These are phyloP conservation scores for Fraxinus platypoda DNA, from an alignment of 305 asterid species.

Conservation along the genomic window DNA sequence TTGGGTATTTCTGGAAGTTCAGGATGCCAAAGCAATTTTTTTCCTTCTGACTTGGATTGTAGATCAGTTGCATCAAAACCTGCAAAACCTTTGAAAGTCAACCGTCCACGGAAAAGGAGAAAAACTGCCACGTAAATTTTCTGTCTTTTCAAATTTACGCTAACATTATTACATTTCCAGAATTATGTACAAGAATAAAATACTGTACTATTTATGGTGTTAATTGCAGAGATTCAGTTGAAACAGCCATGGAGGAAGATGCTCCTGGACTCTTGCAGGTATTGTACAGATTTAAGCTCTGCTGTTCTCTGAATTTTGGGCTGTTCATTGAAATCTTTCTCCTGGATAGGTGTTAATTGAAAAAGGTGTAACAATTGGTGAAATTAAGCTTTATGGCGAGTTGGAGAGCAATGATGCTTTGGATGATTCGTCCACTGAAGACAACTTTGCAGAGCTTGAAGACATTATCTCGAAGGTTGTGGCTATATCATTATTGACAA, in stretches of 20 bases:
- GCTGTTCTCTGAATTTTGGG: constrained; percentile 22
- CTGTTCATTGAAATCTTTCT: constrained; percentile 26
- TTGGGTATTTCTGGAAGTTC: constrained; percentile 24
- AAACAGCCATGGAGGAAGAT: constrained; percentile 95
- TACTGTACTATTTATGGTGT: constrained; percentile 20
- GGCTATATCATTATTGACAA: constrained; percentile 16
- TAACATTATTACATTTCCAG: constrained; percentile 1
- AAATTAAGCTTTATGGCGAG: constrained; percentile 86
- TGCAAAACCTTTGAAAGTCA: constrained; percentile 35
- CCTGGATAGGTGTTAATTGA: constrained; percentile 63
- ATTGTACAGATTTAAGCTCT: constrained; percentile 20
- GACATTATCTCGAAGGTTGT: constrained; percentile 67
- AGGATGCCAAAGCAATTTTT: constrained; percentile 25
- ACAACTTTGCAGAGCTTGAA: constrained; percentile 75
- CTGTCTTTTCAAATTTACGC: not conserved
- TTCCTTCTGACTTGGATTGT: constrained; percentile 31
- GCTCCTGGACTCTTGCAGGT: constrained; percentile 98
- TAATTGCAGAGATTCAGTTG: constrained; percentile 73
- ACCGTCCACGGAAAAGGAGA: constrained; percentile 62
- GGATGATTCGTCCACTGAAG: constrained; percentile 60
- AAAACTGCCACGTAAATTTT: constrained; percentile 73
- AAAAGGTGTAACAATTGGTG: constrained; percentile 67
- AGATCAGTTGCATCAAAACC: constrained; percentile 40
- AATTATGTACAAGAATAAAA: constrained; percentile 9
- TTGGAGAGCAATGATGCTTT: constrained; percentile 56